Base-by-base conservation (phyloP, 495 filamentous ascomycete species). In the Cercophora newfieldiana region DNA sequence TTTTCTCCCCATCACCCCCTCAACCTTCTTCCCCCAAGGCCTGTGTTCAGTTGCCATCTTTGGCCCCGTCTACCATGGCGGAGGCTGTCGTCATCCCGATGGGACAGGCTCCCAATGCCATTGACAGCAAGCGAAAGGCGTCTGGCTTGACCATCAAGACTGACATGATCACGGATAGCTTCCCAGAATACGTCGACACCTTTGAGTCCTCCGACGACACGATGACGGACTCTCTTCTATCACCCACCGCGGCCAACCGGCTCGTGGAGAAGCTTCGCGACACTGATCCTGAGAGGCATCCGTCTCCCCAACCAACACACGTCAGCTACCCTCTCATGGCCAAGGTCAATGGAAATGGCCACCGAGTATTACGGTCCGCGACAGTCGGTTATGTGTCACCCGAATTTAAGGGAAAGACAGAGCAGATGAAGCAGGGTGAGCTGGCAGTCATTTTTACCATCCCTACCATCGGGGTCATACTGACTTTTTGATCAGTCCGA, bases 341-440 rank as follows among this genome's bases (percentile, higher is more conserved):
- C 61, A 80, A 81, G 54, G 83, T 84, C 69, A 81, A 81, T 65
- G 81, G 79, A 68, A 86, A 85, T 70, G 82, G 82, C 19, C 83
- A 86, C 69, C 77, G 87, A 54, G 82, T 96, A 28, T 81, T 98
- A 37, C 91, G 91, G 8, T 94, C 95, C 69, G 89, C 92, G 69
- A 94, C 93, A n/a, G 89, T 95, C 18, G 95, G 95, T 69, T 99
- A 99, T 79, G 88, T 97, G 65, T 94, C 95, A 7, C 93, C 95
- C 37, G 93, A 92, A 62, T 99, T 99, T 68, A 90, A 92, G 80
- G 96, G 96, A 69, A 97, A 97, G 79, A 85, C 89, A 69, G 87
- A 92, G 75, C 95, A 99, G 83, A 98, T 97, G 90, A 88, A 91
- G 72, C 83, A 89, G 69, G 92, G 92, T 94, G 70, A 80, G 88